phyloP scores from a whole-genome alignment of 352 stramenopile species.

The Phytopythium chamaehyphon region DNA sequence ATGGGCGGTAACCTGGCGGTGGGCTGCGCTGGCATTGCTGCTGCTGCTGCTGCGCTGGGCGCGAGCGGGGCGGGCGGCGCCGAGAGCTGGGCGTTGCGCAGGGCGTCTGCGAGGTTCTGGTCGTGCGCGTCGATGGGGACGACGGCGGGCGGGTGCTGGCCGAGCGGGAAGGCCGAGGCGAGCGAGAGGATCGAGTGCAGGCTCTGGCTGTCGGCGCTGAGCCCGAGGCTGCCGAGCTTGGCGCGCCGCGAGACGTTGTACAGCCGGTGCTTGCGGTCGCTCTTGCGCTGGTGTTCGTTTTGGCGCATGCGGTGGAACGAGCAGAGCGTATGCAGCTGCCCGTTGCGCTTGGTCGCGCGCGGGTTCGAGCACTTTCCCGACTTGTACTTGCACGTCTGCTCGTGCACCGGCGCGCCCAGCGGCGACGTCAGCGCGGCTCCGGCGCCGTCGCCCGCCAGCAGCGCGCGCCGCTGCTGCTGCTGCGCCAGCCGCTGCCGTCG shows the following conservation, averaged over 20 bases:
- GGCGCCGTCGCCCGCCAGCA: slow-evolving; percentile 27
- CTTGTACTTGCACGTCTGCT: slow-evolving; percentile 84
- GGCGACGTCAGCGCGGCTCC: slow-evolving; percentile 28
- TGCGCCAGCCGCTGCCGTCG: slow-evolving; percentile 3
- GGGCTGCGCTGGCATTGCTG: neutral
- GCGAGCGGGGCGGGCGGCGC: slow-evolving; percentile 8
- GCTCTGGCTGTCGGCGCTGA: slow-evolving; percentile 30
- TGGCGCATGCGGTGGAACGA: slow-evolving; percentile 81
- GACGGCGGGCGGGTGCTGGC: slow-evolving; percentile 19
- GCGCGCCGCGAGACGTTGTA: slow-evolving; percentile 64
- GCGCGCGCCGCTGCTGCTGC: neutral
- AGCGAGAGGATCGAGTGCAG: slow-evolving; percentile 41
- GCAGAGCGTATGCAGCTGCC: slow-evolving; percentile 79
- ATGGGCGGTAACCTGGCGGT: slow-evolving; percentile 59
- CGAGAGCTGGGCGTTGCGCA: slow-evolving; percentile 24
- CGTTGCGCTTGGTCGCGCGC: slow-evolving; percentile 82
- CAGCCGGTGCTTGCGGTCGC: slow-evolving; percentile 84
- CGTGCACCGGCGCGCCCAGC: slow-evolving; percentile 32
- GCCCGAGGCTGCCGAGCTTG: slow-evolving; percentile 65
- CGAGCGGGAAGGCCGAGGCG: slow-evolving; percentile 27
- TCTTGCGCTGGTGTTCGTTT: slow-evolving; percentile 86
- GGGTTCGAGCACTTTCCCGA: slow-evolving; percentile 81
- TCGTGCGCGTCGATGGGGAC: slow-evolving; percentile 24
- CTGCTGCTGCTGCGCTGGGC: neutral
- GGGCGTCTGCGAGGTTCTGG: slow-evolving; percentile 29